Base-by-base conservation (phyloP, 768 basidiomycete species). In the Hortiboletus campestris region DNA sequence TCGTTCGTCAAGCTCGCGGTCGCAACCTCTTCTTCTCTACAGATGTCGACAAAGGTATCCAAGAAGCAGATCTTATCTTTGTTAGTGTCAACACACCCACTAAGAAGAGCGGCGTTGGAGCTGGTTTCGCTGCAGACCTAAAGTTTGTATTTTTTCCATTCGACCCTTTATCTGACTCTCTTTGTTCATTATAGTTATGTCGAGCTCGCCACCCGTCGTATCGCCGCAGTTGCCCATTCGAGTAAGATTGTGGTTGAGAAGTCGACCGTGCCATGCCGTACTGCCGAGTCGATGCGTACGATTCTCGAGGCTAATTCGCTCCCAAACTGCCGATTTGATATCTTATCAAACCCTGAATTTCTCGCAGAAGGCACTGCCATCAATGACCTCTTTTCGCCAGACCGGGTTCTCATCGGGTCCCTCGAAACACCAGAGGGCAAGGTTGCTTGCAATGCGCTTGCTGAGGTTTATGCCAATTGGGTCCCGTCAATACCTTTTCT, bases 221-320 rank as follows among this genome's bases (percentile, higher is more conserved):
- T 99, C 62, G 97, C 97, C 41, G 84, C 83, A 42, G 89, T 98
- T 54, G 92, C 97, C 45, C 88, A 78, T 22, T 85, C 89, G 2
- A 89, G 85, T 71, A 99, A 99, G 80, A 98, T 99, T 65, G 97
- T 99, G 50, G 95, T 99, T 57, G 97, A 99, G 71, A 99, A 99
- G 75, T 98, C 96, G 16, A 99, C 97, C 6, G 97, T 99, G 10
- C 97, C 97, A 38, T 98, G 94, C 78, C 88, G 97, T 61, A 99
- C 97, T 8, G 97, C 97, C 57, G 92, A 97, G 75, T 96, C 95
- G 19, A 99, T 99, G 97, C 92, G 96, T 66, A 97, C 92, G 51
- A 98, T 99, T 74, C 86, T 99, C 51, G 95, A 98, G 74, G 94
- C 96, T 63, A 99, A 99, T 80, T 96, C 96, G 38, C 92, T 86